phyloP scores from a whole-genome alignment of 768 basidiomycete genomes.

The Agaricus blazei region DNA sequence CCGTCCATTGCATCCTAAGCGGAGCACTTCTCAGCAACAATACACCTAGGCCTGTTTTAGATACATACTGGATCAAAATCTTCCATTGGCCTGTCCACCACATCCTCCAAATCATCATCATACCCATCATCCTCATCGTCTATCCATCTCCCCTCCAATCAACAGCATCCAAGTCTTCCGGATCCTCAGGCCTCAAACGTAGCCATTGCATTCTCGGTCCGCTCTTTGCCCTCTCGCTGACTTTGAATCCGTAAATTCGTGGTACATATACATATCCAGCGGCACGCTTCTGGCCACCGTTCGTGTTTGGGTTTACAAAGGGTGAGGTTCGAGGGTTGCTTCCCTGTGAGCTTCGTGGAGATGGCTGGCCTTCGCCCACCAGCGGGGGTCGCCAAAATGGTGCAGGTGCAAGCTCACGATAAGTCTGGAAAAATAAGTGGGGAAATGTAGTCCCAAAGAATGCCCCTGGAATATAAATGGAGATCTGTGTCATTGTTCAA shows the following conservation, averaged over 20 bases:
- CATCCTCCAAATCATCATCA: constrained; percentile 62
- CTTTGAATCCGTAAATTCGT: constrained; percentile 96
- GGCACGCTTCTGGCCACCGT: constrained; percentile 86
- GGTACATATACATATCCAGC: constrained; percentile 85
- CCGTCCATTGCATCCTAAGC: constrained; percentile 46
- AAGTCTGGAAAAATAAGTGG: constrained; percentile 97
- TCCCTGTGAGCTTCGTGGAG: constrained; percentile 48
- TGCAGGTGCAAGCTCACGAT: constrained; percentile 90
- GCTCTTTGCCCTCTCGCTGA: constrained; percentile 89
- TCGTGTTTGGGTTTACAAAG: constrained; percentile 83
- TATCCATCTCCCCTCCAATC: constrained; percentile 89
- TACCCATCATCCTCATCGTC: constrained; percentile 54
- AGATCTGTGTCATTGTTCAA: constrained; percentile 1
- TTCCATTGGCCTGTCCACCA: constrained; percentile 76
- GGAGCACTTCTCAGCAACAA: constrained; percentile 7
- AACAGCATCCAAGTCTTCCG: constrained; percentile 78
- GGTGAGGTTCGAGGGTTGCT: constrained; percentile 47
- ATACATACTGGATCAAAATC: constrained; percentile 75
- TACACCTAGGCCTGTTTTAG: background rate
- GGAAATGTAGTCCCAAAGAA: constrained; percentile 99
- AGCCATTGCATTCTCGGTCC: constrained; percentile 98
- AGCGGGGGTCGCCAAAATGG: constrained; percentile 82
- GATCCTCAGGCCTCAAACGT: constrained; percentile 76
- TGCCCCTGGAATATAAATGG: constrained; percentile 55
- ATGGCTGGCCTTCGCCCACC: constrained; percentile 52